phyloP scores from a whole-genome alignment of 2,329 filamentous ascomycete genomes.

The Tolypocladium tropicale region DNA sequence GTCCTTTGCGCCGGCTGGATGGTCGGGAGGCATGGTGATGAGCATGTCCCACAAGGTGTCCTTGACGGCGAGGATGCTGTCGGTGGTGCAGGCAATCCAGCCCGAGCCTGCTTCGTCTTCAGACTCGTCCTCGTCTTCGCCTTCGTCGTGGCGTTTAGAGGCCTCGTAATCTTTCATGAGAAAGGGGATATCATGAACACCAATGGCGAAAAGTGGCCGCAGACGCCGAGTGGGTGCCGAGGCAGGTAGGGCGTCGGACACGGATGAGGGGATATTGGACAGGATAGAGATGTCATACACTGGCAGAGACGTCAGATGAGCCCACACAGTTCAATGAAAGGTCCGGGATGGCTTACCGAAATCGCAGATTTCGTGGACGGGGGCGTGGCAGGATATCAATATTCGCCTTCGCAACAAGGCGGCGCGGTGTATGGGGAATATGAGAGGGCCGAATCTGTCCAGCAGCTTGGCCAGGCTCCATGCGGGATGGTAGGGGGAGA shows the following conservation, averaged over 20 bases:
- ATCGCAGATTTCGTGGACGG: constrained; percentile 77
- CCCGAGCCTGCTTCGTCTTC: constrained; percentile 46
- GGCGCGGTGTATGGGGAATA: constrained; percentile 85
- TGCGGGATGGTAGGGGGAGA: constrained; percentile 76
- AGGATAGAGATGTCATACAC: constrained; percentile 93
- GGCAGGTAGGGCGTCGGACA: constrained; percentile 57
- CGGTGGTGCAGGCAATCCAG: constrained; percentile 93
- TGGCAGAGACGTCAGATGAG: constrained; percentile 22
- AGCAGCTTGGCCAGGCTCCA: constrained; percentile 70
- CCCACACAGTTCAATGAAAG: neutral
- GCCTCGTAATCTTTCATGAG: constrained; percentile 53
- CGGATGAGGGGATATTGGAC: constrained; percentile 71
- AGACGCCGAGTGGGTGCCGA: constrained; percentile 54
- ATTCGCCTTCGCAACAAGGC: constrained; percentile 81
- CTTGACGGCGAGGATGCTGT: constrained; percentile 85
- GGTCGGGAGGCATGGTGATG: constrained; percentile 63
- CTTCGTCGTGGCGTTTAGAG: constrained; percentile 25
- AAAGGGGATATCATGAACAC: constrained; percentile 82
- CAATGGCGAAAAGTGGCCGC: constrained; percentile 81
- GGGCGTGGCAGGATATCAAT: constrained; percentile 74
- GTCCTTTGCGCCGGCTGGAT: constrained; percentile 45
- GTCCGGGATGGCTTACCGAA: constrained; percentile 55
- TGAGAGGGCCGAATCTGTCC: constrained; percentile 76
- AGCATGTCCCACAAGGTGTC: constrained; percentile 80
- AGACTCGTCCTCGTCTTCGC: constrained; percentile 24